Conservation (phyloP, 148 eudicot species). For the Talinum fruticosum region DNA sequence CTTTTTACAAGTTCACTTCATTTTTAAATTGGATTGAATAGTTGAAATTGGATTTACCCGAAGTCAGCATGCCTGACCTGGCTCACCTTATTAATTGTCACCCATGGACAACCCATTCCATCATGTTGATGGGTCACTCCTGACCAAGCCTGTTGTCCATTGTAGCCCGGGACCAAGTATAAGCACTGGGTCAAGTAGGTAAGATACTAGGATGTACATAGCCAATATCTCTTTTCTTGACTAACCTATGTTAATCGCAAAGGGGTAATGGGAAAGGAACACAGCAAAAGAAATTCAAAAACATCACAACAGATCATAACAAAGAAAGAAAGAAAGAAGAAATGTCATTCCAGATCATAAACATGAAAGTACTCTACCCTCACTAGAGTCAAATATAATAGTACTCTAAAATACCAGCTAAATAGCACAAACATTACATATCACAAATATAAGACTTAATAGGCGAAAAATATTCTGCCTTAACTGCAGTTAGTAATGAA, state of each 20-base stretch:
- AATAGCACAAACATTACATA: neutral
- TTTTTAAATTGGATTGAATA: too few species aligned
- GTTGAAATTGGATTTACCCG: too few species aligned
- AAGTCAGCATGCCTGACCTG: too few species aligned
- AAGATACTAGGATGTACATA: neutral
- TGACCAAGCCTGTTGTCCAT: too few species aligned
- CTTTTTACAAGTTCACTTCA: too few species aligned
- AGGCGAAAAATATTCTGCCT: too few species aligned
- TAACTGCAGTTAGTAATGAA: too few species aligned
- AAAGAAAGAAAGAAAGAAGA: neutral
- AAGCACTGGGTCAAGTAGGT: neutral
- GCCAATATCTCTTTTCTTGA: too few species aligned
- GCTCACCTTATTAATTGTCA: too few species aligned
- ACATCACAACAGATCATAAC: neutral
- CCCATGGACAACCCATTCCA: too few species aligned
- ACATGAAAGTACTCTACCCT: neutral
- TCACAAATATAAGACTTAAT: neutral
- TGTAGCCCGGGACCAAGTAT: neutral
- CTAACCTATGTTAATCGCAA: too few species aligned
- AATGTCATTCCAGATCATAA: neutral
- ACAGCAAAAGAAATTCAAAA: neutral
- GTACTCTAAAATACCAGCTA: neutral
- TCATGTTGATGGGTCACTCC: too few species aligned
- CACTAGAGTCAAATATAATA: neutral
- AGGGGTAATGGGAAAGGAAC: neutral